Conservation (phyloP, 768 basidiomycete genomes). For the Pleurotus eryngii region DNA sequence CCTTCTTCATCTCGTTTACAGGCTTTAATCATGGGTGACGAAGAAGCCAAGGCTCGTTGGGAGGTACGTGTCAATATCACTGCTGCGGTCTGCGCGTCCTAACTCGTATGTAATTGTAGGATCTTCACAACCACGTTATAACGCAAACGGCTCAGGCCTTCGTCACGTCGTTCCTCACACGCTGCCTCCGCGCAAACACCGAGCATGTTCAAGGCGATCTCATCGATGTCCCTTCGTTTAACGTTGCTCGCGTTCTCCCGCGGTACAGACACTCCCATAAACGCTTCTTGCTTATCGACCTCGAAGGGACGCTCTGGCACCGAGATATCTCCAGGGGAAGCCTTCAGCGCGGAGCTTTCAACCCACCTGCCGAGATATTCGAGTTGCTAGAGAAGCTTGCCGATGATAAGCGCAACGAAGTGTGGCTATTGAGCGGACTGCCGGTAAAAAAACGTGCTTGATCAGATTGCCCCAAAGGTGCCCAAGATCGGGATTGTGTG, state of each 20-base stretch:
- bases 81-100: neutral
- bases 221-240: conserved; percentile 26
- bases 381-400: conserved; percentile 53
- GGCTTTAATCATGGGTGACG: conserved; percentile 75
- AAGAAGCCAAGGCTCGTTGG: conserved; percentile 75
- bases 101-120: conserved; percentile 28
- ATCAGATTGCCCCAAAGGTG: conserved; percentile 54
- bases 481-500: conserved; percentile 76
- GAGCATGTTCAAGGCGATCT: conserved; percentile 53
- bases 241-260: conserved; percentile 52
- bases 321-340: conserved; percentile 50
- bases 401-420: conserved; percentile 66
- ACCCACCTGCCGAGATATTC: conserved; percentile 37
- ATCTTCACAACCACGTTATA: conserved; percentile 80
- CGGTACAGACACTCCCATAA: conserved; percentile 63
- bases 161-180: conserved; percentile 73
- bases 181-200: conserved; percentile 67
- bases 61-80: conserved; percentile 40
- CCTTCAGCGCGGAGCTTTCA: conserved; percentile 22
- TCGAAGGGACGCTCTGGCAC: conserved; percentile 79
- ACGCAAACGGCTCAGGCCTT: conserved; percentile 87
- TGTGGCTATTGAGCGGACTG: conserved; percentile 81
- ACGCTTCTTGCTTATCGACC: conserved; percentile 69
- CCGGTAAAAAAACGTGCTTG: conserved; percentile 60
- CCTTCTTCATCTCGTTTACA: conserved; percentile 11